Conservation (phyloP, 129 eudicot genomes). For the Saussurea involucrata region DNA sequence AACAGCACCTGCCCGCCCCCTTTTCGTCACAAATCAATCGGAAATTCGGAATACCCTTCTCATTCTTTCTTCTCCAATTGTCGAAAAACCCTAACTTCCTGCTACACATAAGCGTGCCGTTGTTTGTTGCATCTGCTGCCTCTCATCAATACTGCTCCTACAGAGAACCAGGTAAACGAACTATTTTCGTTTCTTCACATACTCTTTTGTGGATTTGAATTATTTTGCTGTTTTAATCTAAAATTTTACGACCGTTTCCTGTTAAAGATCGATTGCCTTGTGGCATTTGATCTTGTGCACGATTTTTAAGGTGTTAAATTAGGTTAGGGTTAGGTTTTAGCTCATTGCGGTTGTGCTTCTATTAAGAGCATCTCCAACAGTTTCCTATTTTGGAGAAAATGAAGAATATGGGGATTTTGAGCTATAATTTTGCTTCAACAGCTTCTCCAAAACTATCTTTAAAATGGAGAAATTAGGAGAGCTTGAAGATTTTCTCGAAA, state of each 20-base stretch:
- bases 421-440: too few species aligned
- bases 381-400: too few species aligned
- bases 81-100: background rate
- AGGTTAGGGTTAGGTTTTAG: conserved; percentile 23
- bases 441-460: too few species aligned
- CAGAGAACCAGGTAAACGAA: conserved; percentile 3
- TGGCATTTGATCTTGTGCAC: background rate
- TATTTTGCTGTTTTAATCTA: background rate
- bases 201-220: background rate
- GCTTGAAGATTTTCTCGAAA: too few species aligned
- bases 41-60: background rate
- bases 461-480: too few species aligned
- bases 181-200: background rate
- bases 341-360: background rate
- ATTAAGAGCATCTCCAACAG: too few species aligned
- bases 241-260: background rate
- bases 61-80: background rate
- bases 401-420: too few species aligned
- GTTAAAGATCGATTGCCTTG: background rate
- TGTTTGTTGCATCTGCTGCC: background rate
- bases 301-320: background rate
- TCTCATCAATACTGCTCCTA: background rate
- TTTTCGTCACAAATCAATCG: background rate
- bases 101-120: background rate
- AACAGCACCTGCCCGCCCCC: background rate